A percentile compares a stretch with the other conserved stretches of the same genome.
These are phyloP conservation scores for Pogostemon cablin DNA, from an alignment of 257 asterid genomes.

Conservation along the genomic window DNA sequence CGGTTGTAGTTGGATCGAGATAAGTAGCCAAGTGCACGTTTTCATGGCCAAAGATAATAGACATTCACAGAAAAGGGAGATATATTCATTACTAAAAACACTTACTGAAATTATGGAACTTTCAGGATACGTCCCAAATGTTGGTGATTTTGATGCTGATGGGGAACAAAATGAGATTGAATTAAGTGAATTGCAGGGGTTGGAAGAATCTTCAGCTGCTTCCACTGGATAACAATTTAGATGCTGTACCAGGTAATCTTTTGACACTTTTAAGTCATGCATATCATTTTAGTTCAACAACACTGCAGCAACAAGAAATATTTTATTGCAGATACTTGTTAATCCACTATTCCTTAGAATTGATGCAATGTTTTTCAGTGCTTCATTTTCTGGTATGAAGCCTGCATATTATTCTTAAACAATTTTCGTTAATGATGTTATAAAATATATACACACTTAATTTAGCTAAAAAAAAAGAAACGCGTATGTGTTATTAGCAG, in stretches of 20 bases:
- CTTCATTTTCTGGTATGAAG: neutral
- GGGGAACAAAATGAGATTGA: slow-evolving; percentile 39
- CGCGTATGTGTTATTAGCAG: slow-evolving; percentile 6
- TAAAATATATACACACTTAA: too few relatives aligned
- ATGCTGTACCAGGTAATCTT: slow-evolving; percentile 23
- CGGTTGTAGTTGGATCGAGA: slow-evolving; percentile 91
- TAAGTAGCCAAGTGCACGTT: slow-evolving; percentile 67
- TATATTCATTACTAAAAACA: slow-evolving; percentile 38
- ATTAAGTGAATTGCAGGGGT: slow-evolving; percentile 15
- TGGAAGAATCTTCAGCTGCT: slow-evolving; percentile 18
- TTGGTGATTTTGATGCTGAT: slow-evolving; percentile 44
- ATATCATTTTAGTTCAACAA: neutral
- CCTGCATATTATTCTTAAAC: too few relatives aligned
- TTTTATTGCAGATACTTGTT: neutral
- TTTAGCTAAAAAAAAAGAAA: neutral
- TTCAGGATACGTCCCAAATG: slow-evolving; percentile 42
- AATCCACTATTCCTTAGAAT: neutral
- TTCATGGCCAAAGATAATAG: slow-evolving; percentile 63
- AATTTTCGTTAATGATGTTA: too few relatives aligned
- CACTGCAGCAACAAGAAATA: neutral
- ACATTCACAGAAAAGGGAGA: slow-evolving; percentile 51
- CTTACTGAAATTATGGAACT: slow-evolving; percentile 49
- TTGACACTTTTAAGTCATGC: neutral
- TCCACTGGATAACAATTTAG: neutral
- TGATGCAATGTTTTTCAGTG: neutral